Evolutionary conservation across 768 basidiomycete genomes (phyloP), one percentile per base, ranked within the genome.

Genomic region (Rhodotorula taiwanensis): DNA sequence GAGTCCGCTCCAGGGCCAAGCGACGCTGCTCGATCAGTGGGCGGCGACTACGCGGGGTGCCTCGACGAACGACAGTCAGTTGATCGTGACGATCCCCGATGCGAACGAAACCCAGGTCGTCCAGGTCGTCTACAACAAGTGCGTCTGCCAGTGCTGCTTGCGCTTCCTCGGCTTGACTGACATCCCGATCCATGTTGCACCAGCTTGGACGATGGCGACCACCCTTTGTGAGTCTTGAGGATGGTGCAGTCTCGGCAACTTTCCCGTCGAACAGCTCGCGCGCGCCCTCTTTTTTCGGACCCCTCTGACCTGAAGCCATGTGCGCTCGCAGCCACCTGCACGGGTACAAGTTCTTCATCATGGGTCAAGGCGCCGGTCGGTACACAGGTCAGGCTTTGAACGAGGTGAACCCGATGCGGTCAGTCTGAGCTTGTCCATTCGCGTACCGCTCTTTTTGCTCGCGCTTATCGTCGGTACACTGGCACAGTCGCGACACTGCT

Each of bases 351-450:
- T 4, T 44, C 28, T 55, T 2, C 16, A 27, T 79, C 42, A 72
- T 80, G 42, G 78, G 75, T 5, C 72, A 72, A 42, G 79, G 78
- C 10, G 67, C 67, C 16, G 79, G 79, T 1, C 55, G 60, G 15
- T 79, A 78, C 60, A 56, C 69, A 36, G 70, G 64, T 42, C 73
- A 59, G 72, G 62, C 65, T 27, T 39, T 80, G 52, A 76, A 74
- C 44, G 72, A 73, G 50, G 73, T 58, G 60, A 77, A 79, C 55
- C 76, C 79, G 13, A 74, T 79, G 60, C 73, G 74, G n/a, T n/a
- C n/a, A n/a, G n/a, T n/a, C n/a, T n/a, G n/a, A n/a, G n/a, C n/a
- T n/a, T n/a, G 68, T 74, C 10, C 36, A 16, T 39, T 39, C 10
- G 9, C 36, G 36, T 39, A 16, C 36, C 16, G 36, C 36, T 16